Evolutionary conservation across 2,329 filamentous ascomycete genomes (phyloP).

Genomic region (Sporothrix sp.): DNA sequence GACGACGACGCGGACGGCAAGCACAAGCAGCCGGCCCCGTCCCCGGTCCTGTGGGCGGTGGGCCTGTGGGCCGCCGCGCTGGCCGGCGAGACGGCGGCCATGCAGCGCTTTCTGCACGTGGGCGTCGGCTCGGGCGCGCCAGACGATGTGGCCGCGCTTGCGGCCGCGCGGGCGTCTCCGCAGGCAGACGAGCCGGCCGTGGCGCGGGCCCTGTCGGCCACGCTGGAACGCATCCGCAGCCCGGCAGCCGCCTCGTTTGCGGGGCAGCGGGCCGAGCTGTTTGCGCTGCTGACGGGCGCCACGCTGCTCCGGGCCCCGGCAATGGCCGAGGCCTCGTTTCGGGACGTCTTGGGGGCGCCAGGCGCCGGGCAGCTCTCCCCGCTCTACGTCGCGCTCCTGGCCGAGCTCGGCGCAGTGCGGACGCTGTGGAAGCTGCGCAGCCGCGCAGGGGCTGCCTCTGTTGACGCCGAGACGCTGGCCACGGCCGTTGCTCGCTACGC

Average conservation of each 20-base stretch:
- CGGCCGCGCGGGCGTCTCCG: neutral
- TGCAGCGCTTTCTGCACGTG: constrained; percentile 17
- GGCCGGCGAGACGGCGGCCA: constrained; percentile 11
- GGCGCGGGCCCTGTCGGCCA: neutral
- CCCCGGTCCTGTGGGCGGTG: constrained; percentile 13
- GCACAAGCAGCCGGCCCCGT: too few relatives aligned
- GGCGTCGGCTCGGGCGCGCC: neutral
- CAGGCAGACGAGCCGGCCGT: neutral
- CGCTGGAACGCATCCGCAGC: neutral
- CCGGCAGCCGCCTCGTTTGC: neutral
- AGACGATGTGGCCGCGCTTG: neutral
- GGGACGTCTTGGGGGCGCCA: neutral
- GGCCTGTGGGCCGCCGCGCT: constrained; percentile 16
- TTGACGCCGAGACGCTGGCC: neutral
- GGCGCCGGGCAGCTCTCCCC: too few relatives aligned
- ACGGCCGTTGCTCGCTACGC: constrained; percentile 10
- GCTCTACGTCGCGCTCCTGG: constrained; percentile 14
- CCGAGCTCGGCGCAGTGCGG: constrained; percentile 18
- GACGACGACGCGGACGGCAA: neutral
- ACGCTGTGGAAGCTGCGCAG: constrained; percentile 13
- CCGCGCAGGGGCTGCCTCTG: accelerated
- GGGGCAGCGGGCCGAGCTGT: constrained; percentile 15
- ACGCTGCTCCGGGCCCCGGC: neutral
- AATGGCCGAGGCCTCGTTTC: constrained; percentile 14
- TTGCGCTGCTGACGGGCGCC: constrained; percentile 18